Base-by-base conservation (phyloP, 257 asterid genomes). In the Forsythia viridissima region DNA sequence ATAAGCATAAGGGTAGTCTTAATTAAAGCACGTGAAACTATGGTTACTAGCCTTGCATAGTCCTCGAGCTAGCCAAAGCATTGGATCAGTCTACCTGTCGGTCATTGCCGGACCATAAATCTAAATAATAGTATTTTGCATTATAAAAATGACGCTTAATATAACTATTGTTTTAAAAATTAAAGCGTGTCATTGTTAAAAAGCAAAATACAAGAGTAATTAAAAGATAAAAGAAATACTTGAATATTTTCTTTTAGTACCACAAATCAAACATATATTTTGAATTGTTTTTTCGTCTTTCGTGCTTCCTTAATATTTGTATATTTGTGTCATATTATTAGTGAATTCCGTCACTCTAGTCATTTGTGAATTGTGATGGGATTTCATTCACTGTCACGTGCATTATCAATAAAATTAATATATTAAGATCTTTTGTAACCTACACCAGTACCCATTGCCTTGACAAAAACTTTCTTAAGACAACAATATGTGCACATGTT, bases 391-490 rank as follows among this genome's bases (percentile, higher is more conserved):
- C 2, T 42, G 2, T 42, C 51, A 43, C 51, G 51, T 12, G 10
- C 11, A 43, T 43, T 7, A 43, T 43, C 51, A 43, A 43, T 43
- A 43, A 6, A 8, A 6, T 43, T 43, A 43, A 43, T 6, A 5
- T 43, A 43, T 43, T 43, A 43, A 43, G 51, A 43, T 43, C 11
- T 6, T 43, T 43, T 43, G 10, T 43, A 79, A 77, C 97, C 96
- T 40, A 94, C 86, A 2, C 98, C 97, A 2, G 68, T 81, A 59
- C 99, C 98, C 67, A 91, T 84, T 71, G 97, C 99, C 91, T 94
- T 94, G 69, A 91, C 92, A 74, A 82, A 94, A 77, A 98, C 90
- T 89, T 94, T 97, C 90, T 94, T 94, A 85, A 93, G 80, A 84
- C 95, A 87, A 97, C 99, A 94, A 87, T 93, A 94, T 82, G 97